Evolutionary conservation across 2,329 filamentous ascomycete genomes (phyloP), one percentile per base, ranked within the genome.

Genomic region (Verticillium albo-atrum): DNA sequence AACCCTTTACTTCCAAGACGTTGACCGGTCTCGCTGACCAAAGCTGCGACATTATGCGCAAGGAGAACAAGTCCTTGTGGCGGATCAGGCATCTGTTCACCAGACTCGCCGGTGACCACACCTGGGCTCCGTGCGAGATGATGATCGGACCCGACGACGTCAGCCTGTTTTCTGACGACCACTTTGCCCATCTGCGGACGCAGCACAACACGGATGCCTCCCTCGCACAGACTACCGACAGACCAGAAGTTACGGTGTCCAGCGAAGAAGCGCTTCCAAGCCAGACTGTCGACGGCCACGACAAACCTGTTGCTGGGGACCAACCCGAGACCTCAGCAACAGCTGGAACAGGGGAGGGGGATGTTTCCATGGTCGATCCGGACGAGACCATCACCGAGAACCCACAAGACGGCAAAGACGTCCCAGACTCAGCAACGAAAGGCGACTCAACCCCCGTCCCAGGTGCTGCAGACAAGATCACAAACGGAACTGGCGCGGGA

Each of bases 31-130:
- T 96, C 58, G 85, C 88, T 20, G 79, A 80, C 52, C 87, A 93
- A 73, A 88, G 86, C 58, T 83, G 85, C 64, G 81, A 84, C 59
- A 88, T 91, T 65, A 85, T 91, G 78, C 86, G 90, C 60, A 89
- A 89, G 68, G 91, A 95, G 70, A 89, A 89, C 63, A 78, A 79
- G 27, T 86, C 87, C 5, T 76, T 94, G 12, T 91, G 88, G 84
- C 86, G 85, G 66, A 87, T 91, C 54, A 91, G 91, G 70, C 85
- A 89, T 65, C 75, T 95, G 56, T 81, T 91, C 64, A 89, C 88
- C 32, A 84, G 85, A 63, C 80, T 95, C 9, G 86, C 89, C 55
- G 91, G 91, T 32, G 91, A 96, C 70, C 84, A 87, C 63, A 86
- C 84, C 15, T 89, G 86, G 86, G 80, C 82, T 52, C 85, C 85